These are phyloP conservation scores for Alloascoidea africana DNA, from an alignment of 805 yeast genomes.

Conservation along the genomic window DNA sequence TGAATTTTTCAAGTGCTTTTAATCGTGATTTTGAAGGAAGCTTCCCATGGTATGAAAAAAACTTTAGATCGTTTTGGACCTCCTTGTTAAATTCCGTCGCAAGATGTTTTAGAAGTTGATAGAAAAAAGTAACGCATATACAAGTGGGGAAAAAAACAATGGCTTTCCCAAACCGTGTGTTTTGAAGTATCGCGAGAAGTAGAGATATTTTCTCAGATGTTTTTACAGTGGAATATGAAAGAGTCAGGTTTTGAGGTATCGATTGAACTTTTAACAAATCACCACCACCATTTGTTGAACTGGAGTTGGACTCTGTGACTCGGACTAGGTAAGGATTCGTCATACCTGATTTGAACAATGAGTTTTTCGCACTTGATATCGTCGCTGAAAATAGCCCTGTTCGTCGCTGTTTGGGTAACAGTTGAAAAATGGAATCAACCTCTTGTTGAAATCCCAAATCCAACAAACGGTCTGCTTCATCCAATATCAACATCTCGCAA, in stretches of 20 bases:
- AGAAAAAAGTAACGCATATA: slow-evolving; percentile 64
- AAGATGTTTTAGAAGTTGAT: slow-evolving; percentile 33
- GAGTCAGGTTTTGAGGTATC: slow-evolving; percentile 48
- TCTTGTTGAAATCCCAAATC: slow-evolving; percentile 66
- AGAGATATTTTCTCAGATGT: slow-evolving; percentile 48
- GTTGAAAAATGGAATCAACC: slow-evolving; percentile 46
- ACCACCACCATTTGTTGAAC: slow-evolving; percentile 14
- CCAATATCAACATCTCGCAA: slow-evolving; percentile 65
- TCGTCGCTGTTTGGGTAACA: slow-evolving; percentile 80
- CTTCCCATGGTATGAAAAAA: slow-evolving; percentile 84
- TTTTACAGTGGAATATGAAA: slow-evolving; percentile 42
- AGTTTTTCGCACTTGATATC: slow-evolving; percentile 63
- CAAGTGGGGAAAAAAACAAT: slow-evolving; percentile 93
- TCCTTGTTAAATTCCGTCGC: slow-evolving; percentile 13
- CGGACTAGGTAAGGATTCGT: slow-evolving; percentile 82
- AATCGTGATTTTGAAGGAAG: slow-evolving; percentile 66
- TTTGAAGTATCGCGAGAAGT: slow-evolving; percentile 35
- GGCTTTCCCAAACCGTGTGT: slow-evolving; percentile 53
- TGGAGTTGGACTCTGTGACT: slow-evolving; percentile 38
- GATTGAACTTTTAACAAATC: slow-evolving; percentile 8
- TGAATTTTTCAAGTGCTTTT: slow-evolving; percentile 51
- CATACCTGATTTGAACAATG: slow-evolving; percentile 77
- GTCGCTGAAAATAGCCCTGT: slow-evolving; percentile 95
- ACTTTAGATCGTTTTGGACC: slow-evolving; percentile 18
- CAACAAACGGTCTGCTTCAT: slow-evolving; percentile 84